Evolutionary conservation across 805 yeast genomes (phyloP).

Genomic region (Wickerhamiella sorbophila): DNA sequence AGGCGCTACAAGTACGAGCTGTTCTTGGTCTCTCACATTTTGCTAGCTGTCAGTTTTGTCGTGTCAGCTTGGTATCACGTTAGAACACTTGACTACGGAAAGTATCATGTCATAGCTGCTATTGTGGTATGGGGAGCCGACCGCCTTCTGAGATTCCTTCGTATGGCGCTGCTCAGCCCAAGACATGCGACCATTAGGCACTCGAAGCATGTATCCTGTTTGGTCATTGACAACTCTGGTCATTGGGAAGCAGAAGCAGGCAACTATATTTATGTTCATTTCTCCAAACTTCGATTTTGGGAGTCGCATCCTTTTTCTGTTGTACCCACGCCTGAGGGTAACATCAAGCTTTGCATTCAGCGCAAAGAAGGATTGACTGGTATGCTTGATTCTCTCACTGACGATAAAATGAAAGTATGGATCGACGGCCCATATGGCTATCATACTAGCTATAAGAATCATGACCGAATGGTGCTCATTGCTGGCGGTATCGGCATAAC

Average conservation of each 20-base stretch:
- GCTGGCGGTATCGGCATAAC: constrained; percentile 55
- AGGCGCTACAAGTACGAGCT: constrained; percentile 43
- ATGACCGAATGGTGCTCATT: constrained; percentile 29
- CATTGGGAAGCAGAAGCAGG: constrained; percentile 39
- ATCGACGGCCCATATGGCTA: constrained; percentile 50
- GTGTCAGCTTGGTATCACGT: constrained; percentile 46
- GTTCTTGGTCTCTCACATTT: constrained; percentile 42
- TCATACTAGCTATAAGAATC: constrained; percentile 21
- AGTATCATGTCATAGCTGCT: constrained; percentile 8
- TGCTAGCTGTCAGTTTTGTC: constrained; percentile 40
- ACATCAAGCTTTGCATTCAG: constrained; percentile 9
- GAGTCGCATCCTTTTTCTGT: constrained; percentile 62
- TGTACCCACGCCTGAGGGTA: constrained; percentile 16
- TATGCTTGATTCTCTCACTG: constrained; percentile 4
- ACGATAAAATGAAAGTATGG: constrained; percentile 26
- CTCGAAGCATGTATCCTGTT: constrained; percentile 23
- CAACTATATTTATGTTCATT: constrained; percentile 40
- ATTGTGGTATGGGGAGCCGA: constrained; percentile 62
- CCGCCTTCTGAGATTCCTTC: constrained; percentile 38
- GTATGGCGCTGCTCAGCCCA: constrained; percentile 42
- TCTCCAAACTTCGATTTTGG: constrained; percentile 38
- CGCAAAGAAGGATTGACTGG: constrained; percentile 14
- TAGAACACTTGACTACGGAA: constrained; percentile 9
- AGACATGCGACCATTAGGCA: constrained; percentile 15
- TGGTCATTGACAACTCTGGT: constrained; percentile 27